A percentile compares a stretch with the other conserved stretches of the same genome.
Evolutionary conservation across 352 stramenopile species (phyloP).

Genomic region (Pythium scleroteichum): DNA sequence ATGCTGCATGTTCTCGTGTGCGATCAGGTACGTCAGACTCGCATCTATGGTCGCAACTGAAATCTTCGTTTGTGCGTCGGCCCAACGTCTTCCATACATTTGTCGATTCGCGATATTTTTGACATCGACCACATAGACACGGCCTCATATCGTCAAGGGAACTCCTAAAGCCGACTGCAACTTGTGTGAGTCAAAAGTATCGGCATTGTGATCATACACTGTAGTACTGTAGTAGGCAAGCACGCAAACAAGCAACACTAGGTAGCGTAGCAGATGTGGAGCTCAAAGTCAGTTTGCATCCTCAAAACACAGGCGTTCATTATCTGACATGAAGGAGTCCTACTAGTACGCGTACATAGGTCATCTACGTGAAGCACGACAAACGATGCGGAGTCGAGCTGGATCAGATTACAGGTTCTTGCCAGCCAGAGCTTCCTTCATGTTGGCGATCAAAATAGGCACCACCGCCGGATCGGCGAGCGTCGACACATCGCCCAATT

Average conservation of each 20-base stretch:
- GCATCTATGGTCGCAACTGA: background rate
- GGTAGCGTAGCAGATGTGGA: too few species aligned
- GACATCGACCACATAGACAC: conserved; percentile 1
- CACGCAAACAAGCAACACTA: too few species aligned
- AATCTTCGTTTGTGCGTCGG: background rate
- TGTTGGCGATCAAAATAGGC: conserved; percentile 89
- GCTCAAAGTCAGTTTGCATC: background rate
- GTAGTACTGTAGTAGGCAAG: too few species aligned
- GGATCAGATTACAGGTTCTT: conserved; percentile 54
- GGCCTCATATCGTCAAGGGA: background rate
- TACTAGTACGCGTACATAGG: conserved; percentile 2
- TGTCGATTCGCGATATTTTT: too few species aligned
- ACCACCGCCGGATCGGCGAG: conserved; percentile 96
- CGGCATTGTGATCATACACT: too few species aligned
- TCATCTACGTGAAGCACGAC: background rate
- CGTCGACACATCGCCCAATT: conserved; percentile 96
- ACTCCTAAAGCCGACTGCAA: too few species aligned
- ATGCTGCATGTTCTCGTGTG: conserved; percentile 1
- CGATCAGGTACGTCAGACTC: background rate
- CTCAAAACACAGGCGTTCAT: conserved; percentile 8
- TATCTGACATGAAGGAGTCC: conserved; percentile 8
- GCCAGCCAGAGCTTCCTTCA: conserved; percentile 65
- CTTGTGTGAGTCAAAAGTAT: too few species aligned
- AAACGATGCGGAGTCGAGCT: background rate
- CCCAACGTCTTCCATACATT: background rate